Evolutionary conservation across 2,329 filamentous ascomycete genomes (phyloP), one percentile per base, ranked within the genome.

Genomic region (Colletotrichum tropicale): DNA sequence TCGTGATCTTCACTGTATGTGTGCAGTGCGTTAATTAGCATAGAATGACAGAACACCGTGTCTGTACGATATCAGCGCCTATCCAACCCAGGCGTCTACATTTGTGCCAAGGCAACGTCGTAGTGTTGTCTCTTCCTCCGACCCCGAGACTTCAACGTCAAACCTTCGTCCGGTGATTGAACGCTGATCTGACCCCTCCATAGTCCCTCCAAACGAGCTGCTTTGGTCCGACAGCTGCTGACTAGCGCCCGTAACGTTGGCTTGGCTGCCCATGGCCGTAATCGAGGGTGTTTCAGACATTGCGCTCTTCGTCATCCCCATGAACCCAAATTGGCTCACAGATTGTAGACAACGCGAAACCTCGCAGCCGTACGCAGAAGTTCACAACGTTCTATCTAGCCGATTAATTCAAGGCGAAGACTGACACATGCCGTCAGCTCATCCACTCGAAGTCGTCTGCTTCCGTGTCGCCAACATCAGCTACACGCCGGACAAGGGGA

Each of bases 161-260:
- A 71, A 71, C 69, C 55, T 66, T 75, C 52, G 55, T 71, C 72
- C 55, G 72, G 71, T 74, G 34, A 60, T 55, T 71, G 68, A 52
- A 55, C 55, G 60, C 30, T 71, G 72, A 71, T 72, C 68, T 72
- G 30, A 66, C 52, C 52, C 72, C 61, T 60, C 38, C 24, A 62
- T 9, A 71, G 67, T 43, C n/a, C 58, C 61, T 67, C 71, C 71
- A 61, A 60, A 60, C 72, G 36, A 74, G 24, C 21, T 36, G 30
- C 13, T 61, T 32, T 58, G 36, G 30, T 70, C 71, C 30, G n/a
- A 56, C 48, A 43, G 36, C 28, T 48, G 36, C 55, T 69, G 12
- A 32, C 26, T 73, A 64, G 71, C 71, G 66, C 66, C 38, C 66
- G 66, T 71, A 43, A 71, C 61, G 67, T 60, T 71, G 52, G 55